phyloP scores from a whole-genome alignment of 2,329 filamentous ascomycete species.

The Fusarium sp. region DNA sequence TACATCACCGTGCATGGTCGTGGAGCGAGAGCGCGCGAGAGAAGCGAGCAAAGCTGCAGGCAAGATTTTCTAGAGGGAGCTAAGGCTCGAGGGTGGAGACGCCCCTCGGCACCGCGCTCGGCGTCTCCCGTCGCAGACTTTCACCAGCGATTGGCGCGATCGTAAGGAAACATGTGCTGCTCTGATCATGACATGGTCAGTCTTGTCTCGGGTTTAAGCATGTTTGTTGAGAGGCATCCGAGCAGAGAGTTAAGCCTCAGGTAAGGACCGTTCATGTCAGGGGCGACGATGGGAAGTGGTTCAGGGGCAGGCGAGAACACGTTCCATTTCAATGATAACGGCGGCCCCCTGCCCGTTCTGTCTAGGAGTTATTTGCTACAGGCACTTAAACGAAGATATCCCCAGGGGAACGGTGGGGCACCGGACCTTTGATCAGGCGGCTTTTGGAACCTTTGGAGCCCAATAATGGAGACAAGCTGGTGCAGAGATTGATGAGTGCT shows the following conservation, averaged over 20 bases:
- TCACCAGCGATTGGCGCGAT: conserved; percentile 10
- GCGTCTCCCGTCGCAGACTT: conserved; percentile 26
- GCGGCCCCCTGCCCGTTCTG: neutral
- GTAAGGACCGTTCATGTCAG: conserved; percentile 6
- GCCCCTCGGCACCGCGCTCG: conserved; percentile 33
- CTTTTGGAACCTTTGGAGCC: conserved; percentile 37
- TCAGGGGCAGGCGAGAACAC: neutral
- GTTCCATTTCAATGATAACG: conserved; percentile 8
- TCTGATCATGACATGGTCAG: neutral
- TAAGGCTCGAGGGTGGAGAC: conserved; percentile 13
- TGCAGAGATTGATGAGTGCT: conserved; percentile 1
- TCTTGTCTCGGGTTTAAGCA: neutral
- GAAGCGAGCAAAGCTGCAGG: conserved; percentile 1
- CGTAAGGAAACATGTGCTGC: neutral
- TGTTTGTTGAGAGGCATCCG: neutral
- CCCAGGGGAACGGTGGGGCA: conserved; percentile 32
- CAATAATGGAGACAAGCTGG: conserved; percentile 34
- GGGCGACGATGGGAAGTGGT: neutral
- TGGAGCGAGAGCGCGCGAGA: conserved; percentile 10
- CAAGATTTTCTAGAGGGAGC: conserved; percentile 31
- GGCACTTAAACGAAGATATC: conserved; percentile 14
- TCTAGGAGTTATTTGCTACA: conserved; percentile 1
- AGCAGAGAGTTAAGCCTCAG: neutral
- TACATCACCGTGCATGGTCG: conserved; percentile 45
- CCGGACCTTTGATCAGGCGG: conserved; percentile 12